Evolutionary conservation across 2,329 filamentous ascomycete species (phyloP), one percentile per base, ranked within the genome.

Genomic region (Aureobasidium leucospermi): DNA sequence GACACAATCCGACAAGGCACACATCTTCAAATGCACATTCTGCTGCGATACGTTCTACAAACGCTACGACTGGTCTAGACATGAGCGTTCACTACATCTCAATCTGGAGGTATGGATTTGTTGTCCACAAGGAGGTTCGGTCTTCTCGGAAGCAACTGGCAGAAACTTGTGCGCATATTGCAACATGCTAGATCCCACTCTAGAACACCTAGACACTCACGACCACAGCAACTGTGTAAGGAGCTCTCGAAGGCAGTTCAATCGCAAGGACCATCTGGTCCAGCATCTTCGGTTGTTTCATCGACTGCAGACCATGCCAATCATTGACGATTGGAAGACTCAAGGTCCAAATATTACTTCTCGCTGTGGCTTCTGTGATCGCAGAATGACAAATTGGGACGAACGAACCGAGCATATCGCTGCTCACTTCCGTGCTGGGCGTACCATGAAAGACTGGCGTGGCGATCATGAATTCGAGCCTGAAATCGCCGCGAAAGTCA

Each of bases 211-310:
- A 15, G 82, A 84, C 64, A 75, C 73, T 6, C 84, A 86, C 71
- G 83, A 85, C 63, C 83, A 82, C 68, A 72, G 73, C 42, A 74
- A 82, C 11, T 92, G 89, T 68, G 84, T 84, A 63, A 87, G 90
- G 67, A 83, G 87, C 1, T 79, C 83, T 59, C 85, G 89, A 63
- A 79, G 83, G 41, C 84, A 81, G 0, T 85, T 85, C 67, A 84
- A 82, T 65, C 75, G 83, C 31, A 85, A 85, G 68, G 83, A 85
- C 65, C 83, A 85, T 65, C 75, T 85, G 9, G 77, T 81, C 48
- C 83, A 85, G 65, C 83, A 85, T 67, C 70, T 85, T 31, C 76
- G 81, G 32, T 71, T 85, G 55, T 83, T 85, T 76, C 83, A 85
- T 65, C 76, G 77, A 62, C 19, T 81, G 78, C 64, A 89, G 87